phyloP scores from a whole-genome alignment of 1,139 yeast genomes.

The Debaryomyces sp. region DNA sequence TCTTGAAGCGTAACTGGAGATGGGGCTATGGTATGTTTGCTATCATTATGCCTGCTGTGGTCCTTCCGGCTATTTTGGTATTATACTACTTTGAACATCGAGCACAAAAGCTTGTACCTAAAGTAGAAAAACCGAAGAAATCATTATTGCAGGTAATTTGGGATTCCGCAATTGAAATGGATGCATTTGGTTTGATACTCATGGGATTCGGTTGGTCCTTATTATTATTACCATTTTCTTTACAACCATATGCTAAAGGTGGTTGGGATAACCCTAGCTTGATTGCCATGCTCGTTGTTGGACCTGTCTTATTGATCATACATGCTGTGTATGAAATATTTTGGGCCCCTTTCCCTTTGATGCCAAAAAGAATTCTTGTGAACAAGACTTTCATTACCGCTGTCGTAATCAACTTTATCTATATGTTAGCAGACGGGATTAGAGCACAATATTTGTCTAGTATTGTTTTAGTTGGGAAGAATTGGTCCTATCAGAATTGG shows the following conservation, averaged over 20 bases:
- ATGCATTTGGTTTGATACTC: constrained; percentile 34
- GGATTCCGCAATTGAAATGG: constrained; percentile 20
- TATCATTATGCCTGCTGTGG: constrained; percentile 33
- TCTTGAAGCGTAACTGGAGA: constrained; percentile 33
- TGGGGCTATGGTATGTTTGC: constrained; percentile 47
- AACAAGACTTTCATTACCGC: constrained; percentile 37
- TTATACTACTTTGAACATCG: constrained; percentile 28
- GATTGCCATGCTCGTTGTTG: constrained; percentile 39
- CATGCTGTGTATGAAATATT: constrained; percentile 28
- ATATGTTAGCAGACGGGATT: constrained; percentile 22
- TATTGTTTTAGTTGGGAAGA: constrained; percentile 16
- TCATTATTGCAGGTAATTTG: constrained; percentile 1
- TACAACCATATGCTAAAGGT: constrained; percentile 20
- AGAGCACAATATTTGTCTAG: constrained; percentile 27
- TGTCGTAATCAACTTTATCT: constrained; percentile 17
- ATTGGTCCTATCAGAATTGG: constrained; percentile 31
- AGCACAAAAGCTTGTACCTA: constrained; percentile 18
- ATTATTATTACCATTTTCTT: constrained; percentile 35
- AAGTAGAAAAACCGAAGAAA: background rate
- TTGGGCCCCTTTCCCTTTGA: constrained; percentile 32
- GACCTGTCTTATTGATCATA: constrained; percentile 29
- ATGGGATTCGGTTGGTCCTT: constrained; percentile 38
- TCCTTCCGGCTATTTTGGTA: constrained; percentile 29
- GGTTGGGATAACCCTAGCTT: constrained; percentile 37
- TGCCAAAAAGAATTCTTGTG: constrained; percentile 30